phyloP scores from a whole-genome alignment of 2,329 filamentous ascomycete genomes.

The Scedosporium minutisporum region DNA sequence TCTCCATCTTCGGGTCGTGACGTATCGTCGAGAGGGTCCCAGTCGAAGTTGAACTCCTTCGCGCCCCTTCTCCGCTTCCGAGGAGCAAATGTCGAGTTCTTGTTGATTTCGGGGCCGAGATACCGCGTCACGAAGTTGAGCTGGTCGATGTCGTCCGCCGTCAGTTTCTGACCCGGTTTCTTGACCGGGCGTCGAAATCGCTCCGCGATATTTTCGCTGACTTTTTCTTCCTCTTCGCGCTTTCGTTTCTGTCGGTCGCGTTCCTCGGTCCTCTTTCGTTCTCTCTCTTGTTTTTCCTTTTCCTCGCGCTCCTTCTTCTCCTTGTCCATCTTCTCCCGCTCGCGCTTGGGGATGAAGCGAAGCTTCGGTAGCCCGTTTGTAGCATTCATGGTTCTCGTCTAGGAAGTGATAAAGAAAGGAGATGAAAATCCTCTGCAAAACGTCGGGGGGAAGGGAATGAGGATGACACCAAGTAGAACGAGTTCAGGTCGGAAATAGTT shows the following conservation, averaged over 20 bases:
- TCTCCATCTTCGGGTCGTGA: slow-evolving; percentile 33
- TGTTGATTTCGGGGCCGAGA: slow-evolving; percentile 81
- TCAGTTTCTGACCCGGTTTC: slow-evolving; percentile 6
- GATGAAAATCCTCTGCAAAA: too few species aligned
- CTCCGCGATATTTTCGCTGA: slow-evolving; percentile 1
- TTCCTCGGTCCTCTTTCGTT: slow-evolving; percentile 22
- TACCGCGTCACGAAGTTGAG: slow-evolving; percentile 71
- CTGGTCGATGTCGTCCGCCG: slow-evolving; percentile 57
- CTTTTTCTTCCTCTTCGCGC: slow-evolving; percentile 6
- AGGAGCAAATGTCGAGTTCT: slow-evolving; percentile 76
- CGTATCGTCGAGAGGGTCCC: slow-evolving; percentile 92
- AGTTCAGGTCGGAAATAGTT: background rate
- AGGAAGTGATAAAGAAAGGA: too few species aligned
- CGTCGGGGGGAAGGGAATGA: too few species aligned
- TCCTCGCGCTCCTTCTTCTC: slow-evolving; percentile 65
- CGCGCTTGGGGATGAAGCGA: slow-evolving; percentile 74
- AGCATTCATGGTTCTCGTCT: background rate
- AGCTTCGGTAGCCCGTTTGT: slow-evolving; percentile 51
- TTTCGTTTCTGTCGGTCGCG: background rate
- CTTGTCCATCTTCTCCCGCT: slow-evolving; percentile 69
- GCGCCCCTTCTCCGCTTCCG: slow-evolving; percentile 92
- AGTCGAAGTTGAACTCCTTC: slow-evolving; percentile 97
- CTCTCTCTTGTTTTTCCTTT: slow-evolving; percentile 51
- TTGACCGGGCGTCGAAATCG: slow-evolving; percentile 4
- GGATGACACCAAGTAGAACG: background rate